phyloP scores from a whole-genome alignment of 148 eudicot species.

The Drosera capensis region DNA sequence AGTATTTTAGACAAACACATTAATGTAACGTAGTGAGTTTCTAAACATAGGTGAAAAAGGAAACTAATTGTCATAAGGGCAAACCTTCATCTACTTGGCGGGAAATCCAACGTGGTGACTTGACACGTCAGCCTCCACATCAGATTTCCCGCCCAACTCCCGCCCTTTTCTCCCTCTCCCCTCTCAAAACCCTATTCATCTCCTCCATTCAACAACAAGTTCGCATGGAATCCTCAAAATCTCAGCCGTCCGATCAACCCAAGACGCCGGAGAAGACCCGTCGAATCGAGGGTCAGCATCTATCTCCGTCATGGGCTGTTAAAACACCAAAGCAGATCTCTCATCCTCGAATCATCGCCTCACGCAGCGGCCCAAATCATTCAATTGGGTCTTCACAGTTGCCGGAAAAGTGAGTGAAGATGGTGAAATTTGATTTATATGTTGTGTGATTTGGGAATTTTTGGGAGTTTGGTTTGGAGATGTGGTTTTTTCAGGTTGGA shows the following conservation, averaged over 20 bases:
- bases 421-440: too few relatives aligned
- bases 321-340: slow-evolving; percentile 37
- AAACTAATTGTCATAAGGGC: too few relatives aligned
- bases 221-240: slow-evolving; percentile 14
- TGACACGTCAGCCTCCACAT: slow-evolving; percentile 14
- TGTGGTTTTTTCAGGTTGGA: slow-evolving; percentile 33
- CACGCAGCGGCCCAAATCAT: slow-evolving; percentile 17
- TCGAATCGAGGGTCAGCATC: background rate
- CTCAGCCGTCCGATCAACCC: slow-evolving; percentile 14
- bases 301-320: slow-evolving; percentile 6
- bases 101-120: slow-evolving; percentile 21
- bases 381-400: slow-evolving; percentile 13
- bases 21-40: too few relatives aligned
- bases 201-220: background rate
- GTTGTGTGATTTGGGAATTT: background rate
- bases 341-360: too few relatives aligned
- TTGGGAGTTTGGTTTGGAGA: background rate
- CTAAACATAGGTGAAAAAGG: too few relatives aligned
- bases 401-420: slow-evolving; percentile 68
- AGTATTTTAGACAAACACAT: too few relatives aligned
- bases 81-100: too few relatives aligned
- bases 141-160: slow-evolving; percentile 16
- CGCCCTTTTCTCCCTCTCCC: background rate
- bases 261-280: slow-evolving; percentile 8
- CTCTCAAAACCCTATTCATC: background rate